Evolutionary conservation across 257 asterid species (phyloP).

Genomic region (Henckelia pumila): DNA sequence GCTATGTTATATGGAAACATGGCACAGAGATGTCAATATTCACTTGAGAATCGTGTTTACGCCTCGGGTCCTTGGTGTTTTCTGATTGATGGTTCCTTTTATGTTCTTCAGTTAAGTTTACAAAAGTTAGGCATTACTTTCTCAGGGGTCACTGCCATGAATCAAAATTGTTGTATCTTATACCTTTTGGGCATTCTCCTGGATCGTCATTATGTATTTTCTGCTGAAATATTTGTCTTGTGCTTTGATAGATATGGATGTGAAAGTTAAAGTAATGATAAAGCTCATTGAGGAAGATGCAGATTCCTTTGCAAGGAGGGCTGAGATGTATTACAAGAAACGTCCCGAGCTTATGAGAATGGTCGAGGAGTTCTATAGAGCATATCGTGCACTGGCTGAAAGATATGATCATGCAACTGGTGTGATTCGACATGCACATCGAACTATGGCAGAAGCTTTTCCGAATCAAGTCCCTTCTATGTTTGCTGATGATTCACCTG

Average conservation of each 20-base stretch:
- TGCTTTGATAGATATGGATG: slow-evolving; percentile 72
- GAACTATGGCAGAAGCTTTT: slow-evolving; percentile 82
- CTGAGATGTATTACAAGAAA: slow-evolving; percentile 98
- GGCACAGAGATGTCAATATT: background rate
- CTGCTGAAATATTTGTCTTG: slow-evolving; percentile 19
- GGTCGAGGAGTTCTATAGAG: slow-evolving; percentile 90
- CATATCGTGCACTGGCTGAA: slow-evolving; percentile 96
- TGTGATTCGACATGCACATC: slow-evolving; percentile 92
- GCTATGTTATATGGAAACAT: background rate
- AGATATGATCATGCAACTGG: slow-evolving; percentile 98
- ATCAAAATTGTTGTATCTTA: background rate
- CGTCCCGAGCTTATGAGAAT: slow-evolving; percentile 97
- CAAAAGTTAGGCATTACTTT: background rate
- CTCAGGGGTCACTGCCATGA: background rate
- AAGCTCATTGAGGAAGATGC: slow-evolving; percentile 97
- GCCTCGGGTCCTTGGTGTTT: slow-evolving; percentile 4
- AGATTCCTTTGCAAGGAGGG: slow-evolving; percentile 97
- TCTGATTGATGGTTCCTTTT: background rate
- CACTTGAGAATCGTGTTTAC: slow-evolving; percentile 8
- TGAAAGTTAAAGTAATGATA: slow-evolving; percentile 87
- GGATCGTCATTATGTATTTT: background rate
- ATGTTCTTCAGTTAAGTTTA: slow-evolving; percentile 3
- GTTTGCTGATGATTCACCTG: slow-evolving; percentile 66
- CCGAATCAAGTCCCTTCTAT: slow-evolving; percentile 67
- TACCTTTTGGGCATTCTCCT: slow-evolving; percentile 6